Evolutionary conservation across 2,329 filamentous ascomycete species (phyloP).

Genomic region (Fusarium sp.): DNA sequence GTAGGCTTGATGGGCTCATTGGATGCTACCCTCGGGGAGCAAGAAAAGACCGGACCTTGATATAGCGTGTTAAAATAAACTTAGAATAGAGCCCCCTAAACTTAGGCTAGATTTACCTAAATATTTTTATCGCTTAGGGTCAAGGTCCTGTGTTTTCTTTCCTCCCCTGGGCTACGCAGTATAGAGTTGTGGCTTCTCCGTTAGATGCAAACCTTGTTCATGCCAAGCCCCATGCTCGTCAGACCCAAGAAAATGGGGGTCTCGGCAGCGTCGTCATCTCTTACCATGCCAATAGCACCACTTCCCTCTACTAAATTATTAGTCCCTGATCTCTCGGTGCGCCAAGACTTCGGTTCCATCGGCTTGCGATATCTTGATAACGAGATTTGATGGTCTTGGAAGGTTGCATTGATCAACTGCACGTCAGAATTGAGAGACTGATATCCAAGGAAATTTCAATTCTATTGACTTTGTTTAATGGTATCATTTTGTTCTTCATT

Average conservation of each 20-base stretch:
- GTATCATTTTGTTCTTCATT: neutral
- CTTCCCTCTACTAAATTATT: neutral
- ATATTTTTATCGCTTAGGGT: too few relatives aligned
- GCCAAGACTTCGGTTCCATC: neutral
- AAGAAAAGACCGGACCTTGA: too few relatives aligned
- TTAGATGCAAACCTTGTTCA: constrained; percentile 7
- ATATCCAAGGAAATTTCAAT: neutral
- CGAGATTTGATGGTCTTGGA: neutral
- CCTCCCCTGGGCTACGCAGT: neutral
- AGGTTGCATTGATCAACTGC: neutral
- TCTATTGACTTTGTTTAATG: neutral
- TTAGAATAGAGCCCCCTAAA: too few relatives aligned
- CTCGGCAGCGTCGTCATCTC: constrained; percentile 10
- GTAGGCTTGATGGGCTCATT: neutral
- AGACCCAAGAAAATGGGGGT: constrained; percentile 3
- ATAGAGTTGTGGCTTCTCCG: constrained; percentile 2
- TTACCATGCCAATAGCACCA: neutral
- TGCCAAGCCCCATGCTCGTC: constrained; percentile 16
- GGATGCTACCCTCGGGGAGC: neutral
- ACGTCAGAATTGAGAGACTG: neutral
- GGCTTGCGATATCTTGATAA: neutral
- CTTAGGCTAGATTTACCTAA: too few relatives aligned
- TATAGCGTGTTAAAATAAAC: too few relatives aligned
- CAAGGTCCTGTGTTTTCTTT: too few relatives aligned
- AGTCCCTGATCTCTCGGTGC: neutral